These are phyloP conservation scores for Mycena latifolia DNA, from an alignment of 768 basidiomycete species.

Conservation along the genomic window DNA sequence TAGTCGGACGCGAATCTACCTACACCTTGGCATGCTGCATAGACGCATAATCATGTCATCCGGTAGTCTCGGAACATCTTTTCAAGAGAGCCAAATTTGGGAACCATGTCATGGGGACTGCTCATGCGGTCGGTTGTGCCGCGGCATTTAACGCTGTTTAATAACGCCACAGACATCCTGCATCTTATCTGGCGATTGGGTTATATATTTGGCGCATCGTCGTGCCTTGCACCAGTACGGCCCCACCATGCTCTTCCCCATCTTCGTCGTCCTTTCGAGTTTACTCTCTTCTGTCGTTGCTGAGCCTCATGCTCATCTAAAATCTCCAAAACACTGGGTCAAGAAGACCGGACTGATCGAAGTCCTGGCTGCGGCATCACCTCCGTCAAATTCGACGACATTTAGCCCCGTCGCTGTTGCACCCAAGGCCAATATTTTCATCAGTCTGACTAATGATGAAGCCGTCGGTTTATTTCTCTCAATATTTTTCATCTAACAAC, in stretches of 20 bases:
- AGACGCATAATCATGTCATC: no score
- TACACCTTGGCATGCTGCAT: no score
- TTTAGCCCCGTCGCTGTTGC: constrained; percentile 27
- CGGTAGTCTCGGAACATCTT: no score
- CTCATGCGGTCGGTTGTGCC: no score
- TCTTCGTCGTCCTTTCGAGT: constrained; percentile 7
- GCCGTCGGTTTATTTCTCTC: constrained; percentile 23
- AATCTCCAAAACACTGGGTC: constrained; percentile 14
- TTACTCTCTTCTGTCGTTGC: constrained; percentile 23
- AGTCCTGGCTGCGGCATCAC: constrained; percentile 16
- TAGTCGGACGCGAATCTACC: no score
- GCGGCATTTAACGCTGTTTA: no score
- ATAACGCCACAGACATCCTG: no score
- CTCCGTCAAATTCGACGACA: constrained; percentile 9
- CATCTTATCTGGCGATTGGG: no score
- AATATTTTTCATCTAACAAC: neutral
- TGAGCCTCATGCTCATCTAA: constrained; percentile 33
- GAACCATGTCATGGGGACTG: no score
- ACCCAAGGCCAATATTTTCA: constrained; percentile 34
- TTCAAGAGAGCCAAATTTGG: no score
- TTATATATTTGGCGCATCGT: no score
- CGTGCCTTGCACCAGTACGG: neutral
- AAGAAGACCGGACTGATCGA: constrained; percentile 18
- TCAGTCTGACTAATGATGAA: constrained; percentile 34
- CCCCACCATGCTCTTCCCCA: constrained; percentile 21